Evolutionary conservation across 805 yeast species (phyloP).

Genomic region (Suhomyces canberraensis): DNA sequence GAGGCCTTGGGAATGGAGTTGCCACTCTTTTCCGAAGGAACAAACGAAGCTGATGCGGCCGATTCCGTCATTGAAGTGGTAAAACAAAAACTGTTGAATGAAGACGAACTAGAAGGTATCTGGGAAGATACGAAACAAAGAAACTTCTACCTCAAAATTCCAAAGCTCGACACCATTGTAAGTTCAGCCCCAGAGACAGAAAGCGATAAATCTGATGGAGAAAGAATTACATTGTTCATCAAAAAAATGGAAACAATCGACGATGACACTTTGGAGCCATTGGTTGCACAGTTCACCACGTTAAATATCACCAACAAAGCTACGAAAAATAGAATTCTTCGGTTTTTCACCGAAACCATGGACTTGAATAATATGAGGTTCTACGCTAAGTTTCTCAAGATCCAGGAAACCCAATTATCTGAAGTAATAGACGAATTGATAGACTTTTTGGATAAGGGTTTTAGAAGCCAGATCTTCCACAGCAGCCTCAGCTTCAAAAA

Average conservation of each 20-base stretch:
- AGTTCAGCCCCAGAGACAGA: conserved; percentile 8
- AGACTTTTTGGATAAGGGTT: conserved; percentile 52
- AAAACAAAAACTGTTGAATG: conserved; percentile 18
- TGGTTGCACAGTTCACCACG: conserved; percentile 47
- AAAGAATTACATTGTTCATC: conserved; percentile 43
- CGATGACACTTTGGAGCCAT: conserved; percentile 49
- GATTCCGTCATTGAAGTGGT: conserved; percentile 20
- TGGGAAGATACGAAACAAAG: conserved; percentile 72
- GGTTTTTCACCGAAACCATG: conserved; percentile 49
- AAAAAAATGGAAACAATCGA: conserved; percentile 39
- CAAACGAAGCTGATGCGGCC: conserved; percentile 19
- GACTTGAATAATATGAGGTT: conserved; percentile 45
- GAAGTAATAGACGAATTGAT: conserved; percentile 53
- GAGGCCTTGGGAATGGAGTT: conserved; percentile 31
- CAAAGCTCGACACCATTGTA: conserved; percentile 36
- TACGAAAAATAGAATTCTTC: conserved; percentile 57
- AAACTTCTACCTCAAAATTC: conserved; percentile 59
- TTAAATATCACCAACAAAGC: conserved; percentile 67
- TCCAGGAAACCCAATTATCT: conserved; percentile 47
- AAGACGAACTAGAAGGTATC: conserved; percentile 24
- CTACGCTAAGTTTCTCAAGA: conserved; percentile 68
- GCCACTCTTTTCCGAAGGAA: conserved; percentile 11
- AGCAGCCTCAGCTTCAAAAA: conserved; percentile 53
- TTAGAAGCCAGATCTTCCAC: conserved; percentile 55
- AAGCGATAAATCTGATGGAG: conserved; percentile 27